These are phyloP conservation scores for Sporothrix mexicana DNA, from an alignment of 2,329 filamentous ascomycete genomes.

Conservation along the genomic window DNA sequence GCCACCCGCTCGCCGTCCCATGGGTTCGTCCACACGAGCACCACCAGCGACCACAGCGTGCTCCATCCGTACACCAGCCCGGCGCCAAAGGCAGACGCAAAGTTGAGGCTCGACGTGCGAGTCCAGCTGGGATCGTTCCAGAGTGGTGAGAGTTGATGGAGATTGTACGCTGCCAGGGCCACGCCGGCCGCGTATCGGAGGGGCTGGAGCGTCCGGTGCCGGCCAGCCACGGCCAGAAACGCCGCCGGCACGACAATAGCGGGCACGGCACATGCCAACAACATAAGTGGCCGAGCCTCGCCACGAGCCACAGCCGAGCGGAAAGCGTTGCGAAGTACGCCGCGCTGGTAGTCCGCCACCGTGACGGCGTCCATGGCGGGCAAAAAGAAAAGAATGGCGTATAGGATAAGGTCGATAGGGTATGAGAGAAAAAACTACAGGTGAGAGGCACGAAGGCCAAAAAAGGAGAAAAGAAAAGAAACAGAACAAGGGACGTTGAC, in stretches of 20 bases:
- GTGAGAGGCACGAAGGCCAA: neutral
- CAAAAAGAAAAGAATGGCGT: neutral
- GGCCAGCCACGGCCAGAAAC: slow-evolving; percentile 57
- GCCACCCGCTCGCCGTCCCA: slow-evolving; percentile 60
- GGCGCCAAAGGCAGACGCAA: slow-evolving; percentile 56
- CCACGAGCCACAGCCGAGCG: slow-evolving; percentile 32
- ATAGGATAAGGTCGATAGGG: no score
- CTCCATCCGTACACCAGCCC: slow-evolving; percentile 60
- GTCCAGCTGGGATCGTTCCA: neutral
- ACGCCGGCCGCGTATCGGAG: slow-evolving; percentile 55
- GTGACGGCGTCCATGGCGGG: slow-evolving; percentile 30
- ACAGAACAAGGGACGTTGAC: neutral
- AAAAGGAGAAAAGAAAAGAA: neutral
- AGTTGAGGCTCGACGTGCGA: slow-evolving; percentile 56
- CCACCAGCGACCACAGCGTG: slow-evolving; percentile 54
- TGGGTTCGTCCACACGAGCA: slow-evolving; percentile 61
- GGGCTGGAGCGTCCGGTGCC: slow-evolving; percentile 52
- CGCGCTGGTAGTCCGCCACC: slow-evolving; percentile 36
- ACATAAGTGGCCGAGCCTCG: slow-evolving; percentile 51
- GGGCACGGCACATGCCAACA: slow-evolving; percentile 59
- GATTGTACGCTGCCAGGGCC: slow-evolving; percentile 52
- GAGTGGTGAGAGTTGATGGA: slow-evolving; percentile 42
- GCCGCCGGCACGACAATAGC: slow-evolving; percentile 56
- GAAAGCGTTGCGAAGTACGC: slow-evolving; percentile 33
- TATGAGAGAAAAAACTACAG: neutral